phyloP scores from a whole-genome alignment of 2,329 filamentous ascomycete species.

The Fusarium piperis region DNA sequence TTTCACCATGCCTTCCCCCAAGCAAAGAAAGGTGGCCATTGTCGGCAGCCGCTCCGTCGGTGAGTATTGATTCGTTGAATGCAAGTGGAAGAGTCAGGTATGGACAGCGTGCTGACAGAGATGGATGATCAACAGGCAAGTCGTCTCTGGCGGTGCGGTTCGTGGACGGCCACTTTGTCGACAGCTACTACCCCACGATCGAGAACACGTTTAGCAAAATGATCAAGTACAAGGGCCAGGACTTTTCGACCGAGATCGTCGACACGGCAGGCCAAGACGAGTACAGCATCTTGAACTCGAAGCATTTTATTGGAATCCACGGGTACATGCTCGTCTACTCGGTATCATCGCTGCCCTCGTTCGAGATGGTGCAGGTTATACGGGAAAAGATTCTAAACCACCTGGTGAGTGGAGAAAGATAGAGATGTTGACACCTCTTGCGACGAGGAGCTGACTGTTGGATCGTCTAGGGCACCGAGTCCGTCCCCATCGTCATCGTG shows the following conservation, averaged over 20 bases:
- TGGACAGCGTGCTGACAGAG: conserved; percentile 14
- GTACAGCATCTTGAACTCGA: conserved; percentile 97
- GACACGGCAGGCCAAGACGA: conserved; percentile 99
- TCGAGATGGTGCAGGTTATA: conserved; percentile 97
- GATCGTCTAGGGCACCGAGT: conserved; percentile 78
- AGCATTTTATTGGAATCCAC: conserved; percentile 99
- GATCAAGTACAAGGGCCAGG: conserved; percentile 91
- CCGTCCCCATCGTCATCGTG: conserved; percentile 92
- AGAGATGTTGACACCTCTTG: not conserved
- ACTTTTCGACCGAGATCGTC: conserved; percentile 96
- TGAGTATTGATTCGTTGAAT: conserved; percentile 47
- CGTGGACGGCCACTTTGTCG: conserved; percentile 97
- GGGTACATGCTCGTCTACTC: conserved; percentile 99
- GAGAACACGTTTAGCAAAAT: conserved; percentile 98
- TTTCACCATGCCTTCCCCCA: conserved; percentile 60
- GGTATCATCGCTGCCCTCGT: conserved; percentile 91
- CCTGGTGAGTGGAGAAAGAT: conserved; percentile 72
- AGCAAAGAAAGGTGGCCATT: conserved; percentile 95
- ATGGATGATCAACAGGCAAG: conserved; percentile 76
- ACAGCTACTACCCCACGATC: conserved; percentile 98
- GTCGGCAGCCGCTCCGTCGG: conserved; percentile 91
- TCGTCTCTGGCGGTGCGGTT: conserved; percentile 97
- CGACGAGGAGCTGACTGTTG: not conserved
- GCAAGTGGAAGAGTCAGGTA: not conserved
- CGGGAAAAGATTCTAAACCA: conserved; percentile 98